Base-by-base conservation (phyloP, 2,329 filamentous ascomycete species). In the Emergomyces africanus region DNA sequence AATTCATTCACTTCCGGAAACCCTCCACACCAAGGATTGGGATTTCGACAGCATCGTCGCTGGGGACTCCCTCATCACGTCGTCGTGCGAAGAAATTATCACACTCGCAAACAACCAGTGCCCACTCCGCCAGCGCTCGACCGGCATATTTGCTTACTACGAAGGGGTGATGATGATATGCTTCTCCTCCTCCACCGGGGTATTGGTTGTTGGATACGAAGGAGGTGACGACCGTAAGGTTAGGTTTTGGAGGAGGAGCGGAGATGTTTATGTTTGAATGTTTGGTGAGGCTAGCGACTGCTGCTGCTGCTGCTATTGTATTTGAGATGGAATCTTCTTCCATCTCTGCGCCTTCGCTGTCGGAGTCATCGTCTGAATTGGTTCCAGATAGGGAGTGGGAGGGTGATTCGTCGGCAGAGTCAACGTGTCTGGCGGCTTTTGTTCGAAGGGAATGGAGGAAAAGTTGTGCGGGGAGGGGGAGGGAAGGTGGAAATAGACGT, bases 61-160 rank as follows among this genome's bases (percentile, higher is more conserved):
- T 70, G 2, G 82, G 81, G 20, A 85, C 82, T 23, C 83, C 83
- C 68, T 86, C 83, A 54, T 79, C 79, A 65, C 79, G 81, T 62
- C 83, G 74, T 59, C 83, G 74, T 59, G 83, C 78, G 64, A 84
- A 85, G 72, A 86, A 86, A 63, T 79, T 82, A 65, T 84, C 80
- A 64, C 81, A 85, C 65, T 86, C 83, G 28, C 78, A 77, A 9
- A 84, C 78, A 35, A 85, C 77, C 55, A 83, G 75, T 2, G 78
- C 78, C 83, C 83, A 86, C 68, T 86, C 83, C 1, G 83, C 83
- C 42, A 86, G 75, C 12, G 83, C 82, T 44, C 83, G 77, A 18
- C 83, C 83, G n/a, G 78, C 78, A 67, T 86, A 86, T 60, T 79
- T 79, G 61, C 80, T 81, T 37, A 71, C 66, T 48, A 69, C 69